Conservation (phyloP, 108 stramenopile genomes). For the Cyclostephanos invisitatus region DNA sequence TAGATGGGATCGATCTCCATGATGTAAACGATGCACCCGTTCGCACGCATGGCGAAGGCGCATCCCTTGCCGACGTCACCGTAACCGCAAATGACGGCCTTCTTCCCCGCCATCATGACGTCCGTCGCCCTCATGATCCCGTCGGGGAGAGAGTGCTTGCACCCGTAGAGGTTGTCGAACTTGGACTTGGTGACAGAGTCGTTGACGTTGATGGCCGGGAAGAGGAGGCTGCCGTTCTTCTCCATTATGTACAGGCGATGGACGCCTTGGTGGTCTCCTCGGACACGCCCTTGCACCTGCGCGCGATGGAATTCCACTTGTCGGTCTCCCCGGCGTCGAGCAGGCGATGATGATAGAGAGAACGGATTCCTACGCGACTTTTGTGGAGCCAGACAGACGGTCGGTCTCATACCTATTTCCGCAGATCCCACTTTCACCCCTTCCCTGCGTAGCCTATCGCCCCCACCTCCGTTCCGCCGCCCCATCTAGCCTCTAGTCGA, state of each 20-base stretch:
- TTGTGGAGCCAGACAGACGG: too few relatives aligned
- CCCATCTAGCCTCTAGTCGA: neutral
- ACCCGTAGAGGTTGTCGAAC: conserved; percentile 99
- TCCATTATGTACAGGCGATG: conserved; percentile 99
- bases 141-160: conserved; percentile 99
- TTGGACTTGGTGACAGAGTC: conserved; percentile 99
- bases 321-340: conserved; percentile 92
- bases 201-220: conserved; percentile 99
- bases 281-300: conserved; percentile 95
- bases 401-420: too few relatives aligned
- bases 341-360: conserved; percentile 96
- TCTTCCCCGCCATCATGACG: conserved; percentile 99
- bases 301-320: conserved; percentile 98
- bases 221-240: conserved; percentile 95
- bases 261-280: conserved; percentile 99
- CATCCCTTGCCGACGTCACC: conserved; percentile 99
- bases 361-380: too few relatives aligned
- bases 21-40: conserved; percentile 96
- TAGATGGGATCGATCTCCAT: conserved; percentile 99
- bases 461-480: too few relatives aligned
- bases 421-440: too few relatives aligned
- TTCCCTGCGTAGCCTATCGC: too few relatives aligned
- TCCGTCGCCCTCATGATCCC: conserved; percentile 99
- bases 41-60: conserved; percentile 98
- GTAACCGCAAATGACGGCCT: conserved; percentile 99